Percentiles rank a stretch among this genome's conserved stretches.
phyloP scores from a whole-genome alignment of 805 yeast genomes.

The Debaryomyces tyrocola region DNA sequence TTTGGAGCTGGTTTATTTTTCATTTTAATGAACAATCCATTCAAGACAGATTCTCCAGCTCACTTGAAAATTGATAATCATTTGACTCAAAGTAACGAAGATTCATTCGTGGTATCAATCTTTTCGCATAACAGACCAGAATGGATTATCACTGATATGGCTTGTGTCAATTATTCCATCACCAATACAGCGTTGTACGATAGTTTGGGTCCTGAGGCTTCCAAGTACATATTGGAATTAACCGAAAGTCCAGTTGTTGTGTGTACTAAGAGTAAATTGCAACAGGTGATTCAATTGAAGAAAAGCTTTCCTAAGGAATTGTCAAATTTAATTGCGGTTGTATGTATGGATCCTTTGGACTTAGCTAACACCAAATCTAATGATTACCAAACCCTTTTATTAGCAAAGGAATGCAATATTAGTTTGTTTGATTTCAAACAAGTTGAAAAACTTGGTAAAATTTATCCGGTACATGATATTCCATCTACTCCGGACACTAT shows the following conservation, averaged over 20 bases:
- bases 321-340: constrained; percentile 29
- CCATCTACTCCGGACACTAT: constrained; percentile 51
- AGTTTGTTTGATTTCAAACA: constrained; percentile 28
- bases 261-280: constrained; percentile 34
- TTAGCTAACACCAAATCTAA: constrained; percentile 24
- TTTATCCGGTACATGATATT: constrained; percentile 24
- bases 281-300: constrained; percentile 28
- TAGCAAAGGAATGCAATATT: constrained; percentile 17
- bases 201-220: constrained; percentile 52
- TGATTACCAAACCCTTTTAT: constrained; percentile 14
- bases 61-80: constrained; percentile 25
- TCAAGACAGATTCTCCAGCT: constrained; percentile 20
- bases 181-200: constrained; percentile 32
- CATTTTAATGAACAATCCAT: constrained; percentile 33
- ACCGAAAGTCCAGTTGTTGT: constrained; percentile 58
- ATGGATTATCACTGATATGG: constrained; percentile 71
- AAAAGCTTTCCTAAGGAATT: constrained; percentile 21
- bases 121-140: constrained; percentile 61
- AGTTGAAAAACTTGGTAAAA: constrained; percentile 32
- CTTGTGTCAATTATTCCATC: constrained; percentile 53
- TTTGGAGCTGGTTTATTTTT: constrained; percentile 41
- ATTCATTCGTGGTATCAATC: constrained; percentile 52
- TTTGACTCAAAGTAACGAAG: constrained; percentile 10
- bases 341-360: constrained; percentile 39
- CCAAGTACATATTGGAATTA: constrained; percentile 59